Evolutionary conservation across 441 rosid genomes (phyloP), one percentile per base, ranked within the genome.

Genomic region (Melianthus villosus): DNA sequence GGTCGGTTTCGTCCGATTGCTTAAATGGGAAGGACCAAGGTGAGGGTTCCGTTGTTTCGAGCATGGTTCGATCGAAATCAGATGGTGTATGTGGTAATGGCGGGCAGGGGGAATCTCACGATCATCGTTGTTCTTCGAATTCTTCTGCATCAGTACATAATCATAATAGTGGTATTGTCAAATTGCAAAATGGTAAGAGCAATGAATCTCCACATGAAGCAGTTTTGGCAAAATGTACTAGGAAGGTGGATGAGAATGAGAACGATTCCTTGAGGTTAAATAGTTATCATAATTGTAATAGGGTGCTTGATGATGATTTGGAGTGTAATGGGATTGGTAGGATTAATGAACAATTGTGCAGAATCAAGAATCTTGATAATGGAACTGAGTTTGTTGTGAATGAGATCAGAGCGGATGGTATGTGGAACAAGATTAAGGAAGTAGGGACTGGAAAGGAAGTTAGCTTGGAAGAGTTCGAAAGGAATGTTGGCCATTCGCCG

Each of bases 381-480:
- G 98, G 96, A 35, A 64, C 73, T 44, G 74, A 79, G 63, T 84
- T 89, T 65, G 89, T 89, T 47, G 85, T 84, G 32, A 82, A 89
- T 37, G 96, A 84, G 74, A 44, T 81, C 47, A 67, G 68, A 59
- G 83, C 83, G 60, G 97, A 80, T 48, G 97, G 93, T 53, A 68
- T 50, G 34, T 81, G 79, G 73, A 72, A 89, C 36, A 76, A 79
- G 59, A 68, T 89, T 10, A 71, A 79, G 60, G 96, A 84, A 75
- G 83, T 89, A 2, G 96, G 77, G 22, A 91, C 96, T 0, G 94
- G 77, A 16, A 71, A 80, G 45, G 89, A 79, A 49, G 67, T 82
- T 80, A 84, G 96, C 0, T 68, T 81, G 59, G 98, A 91, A 62
- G 98, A 89, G 69, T 84, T 89, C 42, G 89, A 84, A 50, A 67